These are phyloP conservation scores for Abeoforma whisleri DNA, from an alignment of 78 protist genomes.

Conservation along the genomic window DNA sequence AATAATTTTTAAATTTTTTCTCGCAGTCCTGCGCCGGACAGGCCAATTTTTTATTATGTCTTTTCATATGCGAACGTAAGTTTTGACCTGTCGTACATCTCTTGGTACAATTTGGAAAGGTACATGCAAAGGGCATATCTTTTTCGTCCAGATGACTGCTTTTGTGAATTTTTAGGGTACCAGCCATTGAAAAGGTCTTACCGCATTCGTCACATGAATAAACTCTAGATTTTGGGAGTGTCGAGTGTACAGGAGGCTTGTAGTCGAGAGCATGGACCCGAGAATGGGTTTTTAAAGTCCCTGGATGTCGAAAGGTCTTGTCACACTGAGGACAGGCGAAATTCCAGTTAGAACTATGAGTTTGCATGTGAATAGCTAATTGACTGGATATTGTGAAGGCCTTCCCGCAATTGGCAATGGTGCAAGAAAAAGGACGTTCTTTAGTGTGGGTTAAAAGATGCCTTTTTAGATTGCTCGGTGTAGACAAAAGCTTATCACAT, in stretches of 20 bases:
- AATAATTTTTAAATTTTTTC: too few species aligned
- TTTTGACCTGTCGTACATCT: conserved; percentile 24
- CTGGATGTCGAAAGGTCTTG: conserved; percentile 30
- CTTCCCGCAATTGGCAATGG: conserved; percentile 47
- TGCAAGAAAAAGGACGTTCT: conserved; percentile 47
- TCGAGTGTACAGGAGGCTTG: too few species aligned
- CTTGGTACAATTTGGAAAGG: conserved; percentile 20
- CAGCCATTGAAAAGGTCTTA: conserved; percentile 8
- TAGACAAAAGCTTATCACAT: too few species aligned
- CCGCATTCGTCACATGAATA: conserved; percentile 42
- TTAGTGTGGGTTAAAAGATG: conserved; percentile 38
- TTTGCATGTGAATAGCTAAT: too few species aligned
- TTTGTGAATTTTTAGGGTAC: conserved; percentile 33
- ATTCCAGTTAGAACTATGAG: conserved; percentile 20
- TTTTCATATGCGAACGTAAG: conserved; percentile 21
- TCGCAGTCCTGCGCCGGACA: too few species aligned
- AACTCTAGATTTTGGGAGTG: conserved; percentile 29
- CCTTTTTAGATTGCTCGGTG: too few species aligned
- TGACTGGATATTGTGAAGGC: too few species aligned
- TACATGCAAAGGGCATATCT: conserved; percentile 29
- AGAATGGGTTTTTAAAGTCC: conserved; percentile 18
- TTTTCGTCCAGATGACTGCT: conserved; percentile 31
- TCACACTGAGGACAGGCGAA: conserved; percentile 29
- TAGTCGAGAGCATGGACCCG: too few species aligned
- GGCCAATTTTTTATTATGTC: too few species aligned